These are phyloP conservation scores for Candida wancherniae DNA, from an alignment of 805 yeast species.

Conservation along the genomic window DNA sequence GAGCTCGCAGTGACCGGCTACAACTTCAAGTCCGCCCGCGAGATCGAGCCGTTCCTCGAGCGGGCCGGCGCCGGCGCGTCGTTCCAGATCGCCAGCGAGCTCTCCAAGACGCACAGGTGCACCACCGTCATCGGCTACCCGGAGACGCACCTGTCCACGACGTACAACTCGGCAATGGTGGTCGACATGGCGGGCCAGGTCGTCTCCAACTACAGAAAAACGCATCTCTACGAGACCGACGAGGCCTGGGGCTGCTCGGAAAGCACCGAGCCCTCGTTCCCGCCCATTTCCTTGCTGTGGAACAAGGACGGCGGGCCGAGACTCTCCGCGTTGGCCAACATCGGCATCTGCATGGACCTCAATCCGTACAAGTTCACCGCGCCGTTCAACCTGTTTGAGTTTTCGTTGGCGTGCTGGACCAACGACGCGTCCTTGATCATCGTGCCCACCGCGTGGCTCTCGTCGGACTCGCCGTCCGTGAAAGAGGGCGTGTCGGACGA, in stretches of 20 bases:
- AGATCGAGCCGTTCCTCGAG: slow-evolving; percentile 59
- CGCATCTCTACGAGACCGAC: slow-evolving; percentile 74
- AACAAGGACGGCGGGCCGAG: slow-evolving; percentile 10
- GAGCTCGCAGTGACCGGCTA: slow-evolving; percentile 86
- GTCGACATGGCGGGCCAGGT: slow-evolving; percentile 54
- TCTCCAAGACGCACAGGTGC: slow-evolving; percentile 50
- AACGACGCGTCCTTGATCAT: slow-evolving; percentile 53
- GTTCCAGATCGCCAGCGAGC: slow-evolving; percentile 50
- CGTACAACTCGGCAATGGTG: slow-evolving; percentile 71
- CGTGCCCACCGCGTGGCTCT: slow-evolving; percentile 87
- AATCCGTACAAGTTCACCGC: slow-evolving; percentile 83
- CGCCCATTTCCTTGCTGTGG: slow-evolving; percentile 41
- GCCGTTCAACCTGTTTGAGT: slow-evolving; percentile 72
- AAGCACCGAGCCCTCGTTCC: slow-evolving; percentile 54
- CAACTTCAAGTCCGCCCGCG: slow-evolving; percentile 46
- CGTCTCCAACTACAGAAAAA: slow-evolving; percentile 66
- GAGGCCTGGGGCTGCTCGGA: slow-evolving; percentile 75
- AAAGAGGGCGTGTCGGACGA: slow-evolving; percentile 15
- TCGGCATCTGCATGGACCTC: slow-evolving; percentile 94
- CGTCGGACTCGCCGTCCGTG: slow-evolving; percentile 43
- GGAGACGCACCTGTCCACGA: slow-evolving; percentile 39
- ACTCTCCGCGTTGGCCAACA: slow-evolving; percentile 32
- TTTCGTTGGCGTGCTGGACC: slow-evolving; percentile 47
- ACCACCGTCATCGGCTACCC: slow-evolving; percentile 82
- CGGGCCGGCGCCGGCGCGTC: slow-evolving; percentile 41